Evolutionary conservation across 2,329 filamentous ascomycete genomes (phyloP), one percentile per base, ranked within the genome.

Genomic region (Diaporthe sp.): DNA sequence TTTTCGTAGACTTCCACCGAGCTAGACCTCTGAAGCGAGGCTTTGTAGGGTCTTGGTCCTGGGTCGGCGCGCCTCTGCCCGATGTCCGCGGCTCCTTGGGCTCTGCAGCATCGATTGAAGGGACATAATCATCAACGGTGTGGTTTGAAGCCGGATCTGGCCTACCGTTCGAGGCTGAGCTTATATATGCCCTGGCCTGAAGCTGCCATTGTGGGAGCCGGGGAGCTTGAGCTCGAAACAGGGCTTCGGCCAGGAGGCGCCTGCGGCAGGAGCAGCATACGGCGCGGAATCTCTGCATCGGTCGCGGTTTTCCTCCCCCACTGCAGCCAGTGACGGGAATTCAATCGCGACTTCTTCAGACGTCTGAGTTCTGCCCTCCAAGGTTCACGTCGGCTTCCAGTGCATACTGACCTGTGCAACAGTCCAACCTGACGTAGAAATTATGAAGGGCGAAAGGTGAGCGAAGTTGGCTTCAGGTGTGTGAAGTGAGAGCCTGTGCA

Each of bases 151-250:
- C 35, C 25, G 72, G 55, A 28, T 52, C 28, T 40, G 33, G n/a
- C 33, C 47, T n/a, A 6, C 55, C 50, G 28, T 55, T 28, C 19
- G 72, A 64, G 47, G 38, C 45, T 28, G 69, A 66, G 55, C 68
- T 67, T 33, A 64, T 13, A 19, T n/a, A 10, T 38, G 69, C 30
- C 47, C 35, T 64, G 38, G 69, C 17, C 30, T 54, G 33, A 40
- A 68, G 64, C 47, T 72, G 72, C 75, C 68, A 74, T 60, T 58
- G 75, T 28, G 67, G 67, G 30, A 66, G 33, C 42, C 30, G 60
- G 40, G 61, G 67, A 54, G 55, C 60, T 79, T 73, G 45, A 81
- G 78, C 35, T 77, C 74, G 70, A 57, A 54, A 67, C 25, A 71
- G 68, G 35, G 72, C 64, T 13, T 71, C 57, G 40, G 42, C 72